Base-by-base conservation (phyloP, 108 stramenopile species). In the Cyclotella choctawhatcheeana region DNA sequence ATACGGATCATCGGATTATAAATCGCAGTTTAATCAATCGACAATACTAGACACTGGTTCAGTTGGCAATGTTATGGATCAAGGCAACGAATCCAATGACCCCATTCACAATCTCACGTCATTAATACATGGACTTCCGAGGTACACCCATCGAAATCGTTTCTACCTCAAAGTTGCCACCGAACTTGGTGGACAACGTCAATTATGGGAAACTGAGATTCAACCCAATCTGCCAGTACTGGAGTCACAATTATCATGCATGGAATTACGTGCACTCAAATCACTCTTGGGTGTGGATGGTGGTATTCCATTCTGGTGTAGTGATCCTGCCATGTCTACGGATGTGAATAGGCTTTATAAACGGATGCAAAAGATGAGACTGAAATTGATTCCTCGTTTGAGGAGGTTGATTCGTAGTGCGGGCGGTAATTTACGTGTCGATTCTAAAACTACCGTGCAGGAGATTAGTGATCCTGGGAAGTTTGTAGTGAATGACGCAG, bases 231-330 rank as follows among this genome's bases (percentile, higher is more conserved):
- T 22, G 67, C 20, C 71, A 79, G 29, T 22, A 45, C 44, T 27
- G 3, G 31, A 64, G 25, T 16, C 43, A 24, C 22, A 7, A 53
- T 10, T 5, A 37, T 44, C 70, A 10, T 58, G 34, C 5, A 30
- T 22, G 5, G 51, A 73, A 47, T 31, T 61, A 45, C 56, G 67
- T 54, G 71, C 54, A 81, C 26, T 79, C 25, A 79, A 68, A 62
- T 79, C 71, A 50, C 73, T 79, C 45, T 37, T 79, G 21, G 78
- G 78, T 5, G 71, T 79, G 7, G 71, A 73, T 55, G 78, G 78
- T 20, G 63, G 54, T 31, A 64, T 72, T 29, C 69, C 69, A 26
- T 52, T 62, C 55, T 77, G 69, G 69, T 33, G 70, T 44, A 58
- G 29, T 54, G 66, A 71, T 30, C 71, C 64, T 12, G 18, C 53